Conservation (phyloP, 2,329 filamentous ascomycete species). For the Trichoderma harzianum region DNA sequence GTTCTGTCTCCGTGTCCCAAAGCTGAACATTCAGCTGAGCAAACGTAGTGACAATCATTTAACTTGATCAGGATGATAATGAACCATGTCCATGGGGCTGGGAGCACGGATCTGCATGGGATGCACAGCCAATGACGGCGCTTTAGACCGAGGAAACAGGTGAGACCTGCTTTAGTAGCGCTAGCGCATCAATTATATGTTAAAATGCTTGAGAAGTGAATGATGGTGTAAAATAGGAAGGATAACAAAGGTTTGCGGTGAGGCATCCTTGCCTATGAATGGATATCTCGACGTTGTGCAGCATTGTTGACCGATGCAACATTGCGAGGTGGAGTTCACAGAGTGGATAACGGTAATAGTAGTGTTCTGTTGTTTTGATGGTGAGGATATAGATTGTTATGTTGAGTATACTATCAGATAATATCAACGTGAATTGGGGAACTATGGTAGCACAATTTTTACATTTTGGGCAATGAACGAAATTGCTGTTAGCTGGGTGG, state of each 20-base stretch:
- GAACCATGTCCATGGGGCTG: background rate
- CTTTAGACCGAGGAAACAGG: background rate
- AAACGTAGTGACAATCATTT: background rate
- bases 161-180: background rate
- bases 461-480: background rate
- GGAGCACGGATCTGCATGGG: background rate
- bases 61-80: background rate
- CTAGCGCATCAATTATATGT: background rate
- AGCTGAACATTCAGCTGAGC: background rate
- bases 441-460: background rate
- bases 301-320: background rate
- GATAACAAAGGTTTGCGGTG: background rate
- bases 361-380: no score
- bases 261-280: background rate
- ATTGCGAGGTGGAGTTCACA: background rate
- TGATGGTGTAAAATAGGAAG: background rate
- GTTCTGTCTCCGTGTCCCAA: background rate
- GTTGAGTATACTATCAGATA: no score
- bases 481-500: background rate
- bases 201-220: background rate
- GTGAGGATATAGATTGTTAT: no score
- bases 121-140: background rate
- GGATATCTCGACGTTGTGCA: background rate
- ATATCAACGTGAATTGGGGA: background rate
- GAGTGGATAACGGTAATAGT: background rate